Conservation (phyloP, 2,329 filamentous ascomycete species). For the Diaporthe nobilis region DNA sequence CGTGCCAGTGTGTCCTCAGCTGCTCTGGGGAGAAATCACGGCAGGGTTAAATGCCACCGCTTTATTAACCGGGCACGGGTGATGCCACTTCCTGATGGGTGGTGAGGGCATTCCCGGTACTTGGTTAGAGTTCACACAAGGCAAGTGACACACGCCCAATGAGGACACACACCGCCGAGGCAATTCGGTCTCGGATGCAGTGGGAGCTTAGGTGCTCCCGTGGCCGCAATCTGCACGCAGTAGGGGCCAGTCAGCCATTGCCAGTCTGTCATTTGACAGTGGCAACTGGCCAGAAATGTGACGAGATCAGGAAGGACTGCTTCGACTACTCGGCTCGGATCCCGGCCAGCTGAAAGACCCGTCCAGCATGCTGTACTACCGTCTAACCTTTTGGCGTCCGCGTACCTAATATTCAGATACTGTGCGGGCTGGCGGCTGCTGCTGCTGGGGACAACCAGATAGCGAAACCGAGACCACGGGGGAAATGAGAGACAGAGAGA, state of each 20-base stretch:
- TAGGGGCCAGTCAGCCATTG: background rate
- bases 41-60: slow-evolving; percentile 15
- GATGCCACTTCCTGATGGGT: slow-evolving; percentile 9
- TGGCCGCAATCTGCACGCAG: background rate
- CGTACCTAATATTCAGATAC: slow-evolving; percentile 3
- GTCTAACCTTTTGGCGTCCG: background rate
- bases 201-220: slow-evolving; percentile 13
- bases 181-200: background rate
- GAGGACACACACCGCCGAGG: background rate
- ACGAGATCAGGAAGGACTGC: background rate
- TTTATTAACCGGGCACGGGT: slow-evolving; percentile 16
- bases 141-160: background rate
- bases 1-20: background rate
- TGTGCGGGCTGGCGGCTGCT: background rate
- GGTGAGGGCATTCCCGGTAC: slow-evolving; percentile 14
- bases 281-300: slow-evolving; percentile 5
- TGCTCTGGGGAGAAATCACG: background rate
- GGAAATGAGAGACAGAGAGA: background rate
- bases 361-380: slow-evolving; percentile 3
- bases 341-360: slow-evolving; percentile 15
- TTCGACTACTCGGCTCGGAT: slow-evolving; percentile 4
- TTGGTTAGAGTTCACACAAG: slow-evolving; percentile 19
- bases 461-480: background rate
- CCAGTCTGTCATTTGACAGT: slow-evolving; percentile 1
- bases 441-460: background rate